Conservation (phyloP, 345 rosid genomes). For the Physaria fendleri region DNA sequence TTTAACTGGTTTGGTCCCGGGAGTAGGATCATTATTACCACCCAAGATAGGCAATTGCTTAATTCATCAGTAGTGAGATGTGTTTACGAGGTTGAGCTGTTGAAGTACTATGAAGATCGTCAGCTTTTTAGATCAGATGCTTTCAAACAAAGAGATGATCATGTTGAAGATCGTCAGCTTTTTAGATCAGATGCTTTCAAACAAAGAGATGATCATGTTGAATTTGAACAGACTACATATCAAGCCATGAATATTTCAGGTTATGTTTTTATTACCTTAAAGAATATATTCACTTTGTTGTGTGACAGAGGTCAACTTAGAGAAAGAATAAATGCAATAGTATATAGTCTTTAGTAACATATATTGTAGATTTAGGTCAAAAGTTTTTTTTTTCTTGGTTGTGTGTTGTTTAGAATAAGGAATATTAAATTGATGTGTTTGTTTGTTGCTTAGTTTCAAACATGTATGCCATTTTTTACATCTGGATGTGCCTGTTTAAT, state of each 20-base stretch:
- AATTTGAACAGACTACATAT: constrained; percentile 11
- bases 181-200: constrained; percentile 21
- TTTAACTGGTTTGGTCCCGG: constrained; percentile 34
- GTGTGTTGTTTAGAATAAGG: neutral
- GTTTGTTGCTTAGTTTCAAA: constrained; percentile 5
- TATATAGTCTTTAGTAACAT: constrained; percentile 14
- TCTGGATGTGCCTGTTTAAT: no score
- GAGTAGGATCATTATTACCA: constrained; percentile 24
- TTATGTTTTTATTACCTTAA: neutral
- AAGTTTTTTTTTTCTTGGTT: neutral
- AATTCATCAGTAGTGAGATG: neutral
- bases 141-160: constrained; percentile 13
- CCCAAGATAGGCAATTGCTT: constrained; percentile 29
- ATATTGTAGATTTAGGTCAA: neutral
- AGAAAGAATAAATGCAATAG: constrained; percentile 2
- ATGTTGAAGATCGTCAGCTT: constrained; percentile 25
- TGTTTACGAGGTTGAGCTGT: constrained; percentile 26
- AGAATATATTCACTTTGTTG: constrained; percentile 9
- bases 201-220: constrained; percentile 11
- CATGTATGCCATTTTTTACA: no score
- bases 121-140: constrained; percentile 25
- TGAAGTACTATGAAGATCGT: constrained; percentile 18
- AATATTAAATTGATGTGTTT: constrained; percentile 18
- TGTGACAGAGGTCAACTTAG: constrained; percentile 11
- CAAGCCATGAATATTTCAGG: neutral